Conservation (phyloP, 306 rosid species). For the Begonia fuchsioides region DNA sequence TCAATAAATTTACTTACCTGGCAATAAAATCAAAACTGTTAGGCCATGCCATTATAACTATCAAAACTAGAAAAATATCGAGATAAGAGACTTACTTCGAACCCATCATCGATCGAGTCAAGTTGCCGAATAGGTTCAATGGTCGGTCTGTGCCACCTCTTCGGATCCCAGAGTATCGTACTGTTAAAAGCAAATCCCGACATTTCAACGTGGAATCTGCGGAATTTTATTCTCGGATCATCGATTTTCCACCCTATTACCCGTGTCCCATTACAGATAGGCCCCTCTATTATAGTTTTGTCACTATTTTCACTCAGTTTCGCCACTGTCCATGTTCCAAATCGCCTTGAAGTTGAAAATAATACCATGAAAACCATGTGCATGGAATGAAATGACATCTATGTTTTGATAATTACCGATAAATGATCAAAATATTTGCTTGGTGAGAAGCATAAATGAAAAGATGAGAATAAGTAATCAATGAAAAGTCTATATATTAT, state of each 20-base stretch:
- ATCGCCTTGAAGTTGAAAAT: constrained; percentile 41
- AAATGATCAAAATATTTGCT: too few relatives aligned
- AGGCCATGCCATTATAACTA: background rate
- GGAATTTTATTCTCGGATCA: constrained; percentile 28
- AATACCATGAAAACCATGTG: background rate
- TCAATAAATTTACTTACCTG: constrained; percentile 70
- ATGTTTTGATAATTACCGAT: background rate
- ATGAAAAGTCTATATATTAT: too few relatives aligned
- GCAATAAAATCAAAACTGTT: constrained; percentile 10
- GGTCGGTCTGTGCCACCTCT: constrained; percentile 63
- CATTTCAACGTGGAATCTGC: constrained; percentile 59
- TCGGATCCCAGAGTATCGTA: constrained; percentile 79
- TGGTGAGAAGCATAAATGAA: too few relatives aligned
- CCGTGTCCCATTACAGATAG: constrained; percentile 64
- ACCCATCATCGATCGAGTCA: constrained; percentile 37
- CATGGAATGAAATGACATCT: constrained; percentile 5
- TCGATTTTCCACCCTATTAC: constrained; percentile 73
- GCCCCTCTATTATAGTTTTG: constrained; percentile 44
- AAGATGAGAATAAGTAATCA: too few relatives aligned
- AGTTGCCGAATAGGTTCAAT: constrained; percentile 60
- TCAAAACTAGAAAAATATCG: background rate
- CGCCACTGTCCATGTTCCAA: constrained; percentile 80
- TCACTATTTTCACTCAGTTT: constrained; percentile 22
- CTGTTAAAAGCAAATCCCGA: constrained; percentile 89
- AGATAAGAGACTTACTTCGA: constrained; percentile 36